phyloP scores from a whole-genome alignment of 371 early-diverging fungal genomes.

The Apophysomyces ossiformis region DNA sequence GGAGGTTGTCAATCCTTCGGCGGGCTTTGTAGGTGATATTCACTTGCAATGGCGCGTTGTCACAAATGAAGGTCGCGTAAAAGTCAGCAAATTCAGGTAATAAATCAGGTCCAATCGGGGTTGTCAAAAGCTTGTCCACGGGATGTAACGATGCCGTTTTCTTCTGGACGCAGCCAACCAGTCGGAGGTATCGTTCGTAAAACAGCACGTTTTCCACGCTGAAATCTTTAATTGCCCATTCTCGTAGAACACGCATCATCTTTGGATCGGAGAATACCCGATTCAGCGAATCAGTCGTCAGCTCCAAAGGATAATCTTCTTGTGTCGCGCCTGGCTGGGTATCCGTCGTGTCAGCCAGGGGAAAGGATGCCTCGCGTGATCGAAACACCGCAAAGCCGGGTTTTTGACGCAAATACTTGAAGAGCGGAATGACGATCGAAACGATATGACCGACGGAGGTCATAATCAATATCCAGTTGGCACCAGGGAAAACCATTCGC shows the following conservation, averaged over 20 bases:
- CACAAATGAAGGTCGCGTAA: constrained; percentile 31
- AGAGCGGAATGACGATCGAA: constrained; percentile 27
- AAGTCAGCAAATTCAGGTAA: constrained; percentile 25
- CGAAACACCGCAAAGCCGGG: not conserved
- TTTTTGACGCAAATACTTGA: constrained; percentile 14
- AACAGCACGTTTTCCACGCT: constrained; percentile 40
- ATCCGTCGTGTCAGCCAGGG: not conserved
- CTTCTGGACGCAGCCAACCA: constrained; percentile 19
- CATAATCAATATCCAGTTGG: constrained; percentile 25
- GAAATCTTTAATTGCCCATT: constrained; percentile 39
- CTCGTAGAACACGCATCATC: constrained; percentile 25
- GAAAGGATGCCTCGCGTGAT: not conserved
- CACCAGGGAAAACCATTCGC: constrained; percentile 17
- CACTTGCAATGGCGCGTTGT: constrained; percentile 30
- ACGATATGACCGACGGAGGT: constrained; percentile 21
- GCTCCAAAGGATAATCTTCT: not conserved
- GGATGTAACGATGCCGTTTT: not conserved
- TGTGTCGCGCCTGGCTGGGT: not conserved
- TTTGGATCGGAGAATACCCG: constrained; percentile 19
- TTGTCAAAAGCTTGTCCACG: not conserved
- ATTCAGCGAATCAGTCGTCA: constrained; percentile 26
- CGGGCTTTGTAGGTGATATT: constrained; percentile 35
- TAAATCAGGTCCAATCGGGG: constrained; percentile 9
- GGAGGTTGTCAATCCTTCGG: constrained; percentile 15
- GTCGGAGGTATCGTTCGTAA: constrained; percentile 28